phyloP scores from a whole-genome alignment of 768 basidiomycete species.

The Leccinum subtestaceum region DNA sequence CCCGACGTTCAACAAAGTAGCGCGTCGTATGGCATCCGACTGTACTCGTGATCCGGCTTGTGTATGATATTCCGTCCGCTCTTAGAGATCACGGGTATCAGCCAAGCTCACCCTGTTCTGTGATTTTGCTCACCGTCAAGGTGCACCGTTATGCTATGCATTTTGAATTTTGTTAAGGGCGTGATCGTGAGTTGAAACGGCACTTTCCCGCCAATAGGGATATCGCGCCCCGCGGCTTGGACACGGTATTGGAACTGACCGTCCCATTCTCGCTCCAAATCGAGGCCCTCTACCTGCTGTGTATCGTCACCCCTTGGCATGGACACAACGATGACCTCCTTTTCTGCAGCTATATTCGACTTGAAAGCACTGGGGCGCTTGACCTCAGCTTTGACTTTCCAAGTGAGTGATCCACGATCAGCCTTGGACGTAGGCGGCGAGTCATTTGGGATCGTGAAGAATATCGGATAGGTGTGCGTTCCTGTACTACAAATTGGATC shows the following conservation, averaged over 20 bases:
- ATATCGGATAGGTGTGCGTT: slow-evolving; percentile 93
- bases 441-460: slow-evolving; percentile 80
- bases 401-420: slow-evolving; percentile 73
- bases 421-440: slow-evolving; percentile 76
- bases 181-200: slow-evolving; percentile 78
- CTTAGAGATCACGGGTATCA: slow-evolving; percentile 36
- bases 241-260: slow-evolving; percentile 81
- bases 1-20: slow-evolving; percentile 68
- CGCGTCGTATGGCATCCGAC: slow-evolving; percentile 59
- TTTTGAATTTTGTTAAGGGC: slow-evolving; percentile 80
- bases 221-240: slow-evolving; percentile 67
- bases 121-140: slow-evolving; percentile 67
- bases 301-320: slow-evolving; percentile 45
- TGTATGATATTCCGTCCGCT: slow-evolving; percentile 79
- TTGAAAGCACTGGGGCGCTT: slow-evolving; percentile 81
- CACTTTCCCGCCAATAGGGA: slow-evolving; percentile 79
- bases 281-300: slow-evolving; percentile 75
- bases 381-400: slow-evolving; percentile 78
- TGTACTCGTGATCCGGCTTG: slow-evolving; percentile 66
- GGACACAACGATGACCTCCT: slow-evolving; percentile 74
- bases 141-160: slow-evolving; percentile 67
- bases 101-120: not conserved
- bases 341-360: slow-evolving; percentile 62
- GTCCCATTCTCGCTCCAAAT: slow-evolving; percentile 91
- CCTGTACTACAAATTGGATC: slow-evolving; percentile 63